phyloP scores from a whole-genome alignment of 768 basidiomycete species.

The Nidularia pulvinata region DNA sequence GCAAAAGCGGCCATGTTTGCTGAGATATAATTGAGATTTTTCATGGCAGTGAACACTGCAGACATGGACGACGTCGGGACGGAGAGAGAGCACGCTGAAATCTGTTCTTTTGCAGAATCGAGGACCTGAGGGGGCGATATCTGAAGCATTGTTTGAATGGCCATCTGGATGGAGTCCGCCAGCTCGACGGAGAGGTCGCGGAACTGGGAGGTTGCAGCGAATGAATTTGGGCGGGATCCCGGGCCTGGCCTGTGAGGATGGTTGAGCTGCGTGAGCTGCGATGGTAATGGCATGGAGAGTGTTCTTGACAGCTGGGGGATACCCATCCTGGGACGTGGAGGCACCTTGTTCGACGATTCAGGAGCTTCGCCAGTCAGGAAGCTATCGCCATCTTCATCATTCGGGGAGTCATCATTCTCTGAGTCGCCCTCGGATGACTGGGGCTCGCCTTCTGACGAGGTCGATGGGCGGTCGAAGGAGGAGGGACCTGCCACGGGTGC shows the following conservation, averaged over 20 bases:
- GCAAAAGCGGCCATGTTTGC: conserved; percentile 71
- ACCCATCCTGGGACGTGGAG: not conserved
- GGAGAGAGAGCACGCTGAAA: conserved; percentile 85
- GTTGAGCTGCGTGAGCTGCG: conserved; percentile 72
- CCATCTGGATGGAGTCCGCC: conserved; percentile 88
- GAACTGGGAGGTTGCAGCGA: conserved; percentile 33
- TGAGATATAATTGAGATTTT: conserved; percentile 90
- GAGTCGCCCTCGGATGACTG: conserved; percentile 49
- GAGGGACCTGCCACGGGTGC: conserved; percentile 33
- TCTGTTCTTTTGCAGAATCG: conserved; percentile 92
- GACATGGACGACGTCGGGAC: conserved; percentile 89
- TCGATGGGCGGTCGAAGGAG: conserved; percentile 30
- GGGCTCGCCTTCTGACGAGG: conserved; percentile 49
- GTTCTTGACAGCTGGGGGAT: conserved; percentile 63
- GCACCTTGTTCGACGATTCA: not conserved
- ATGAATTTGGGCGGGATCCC: conserved; percentile 10
- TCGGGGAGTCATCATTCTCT: conserved; percentile 27
- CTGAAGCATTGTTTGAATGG: conserved; percentile 90
- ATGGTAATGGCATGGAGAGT: conserved; percentile 78
- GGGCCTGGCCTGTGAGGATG: conserved; percentile 55
- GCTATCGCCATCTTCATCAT: conserved; percentile 12
- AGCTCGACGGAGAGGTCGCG: conserved; percentile 83
- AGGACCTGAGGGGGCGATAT: conserved; percentile 88
- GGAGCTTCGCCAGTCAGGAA: not conserved
- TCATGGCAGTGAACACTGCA: conserved; percentile 89